A percentile compares a stretch with the other conserved stretches of the same genome.
These are phyloP conservation scores for Linnemannia zychae DNA, from an alignment of 192 early-diverging fungal species.

Conservation along the genomic window DNA sequence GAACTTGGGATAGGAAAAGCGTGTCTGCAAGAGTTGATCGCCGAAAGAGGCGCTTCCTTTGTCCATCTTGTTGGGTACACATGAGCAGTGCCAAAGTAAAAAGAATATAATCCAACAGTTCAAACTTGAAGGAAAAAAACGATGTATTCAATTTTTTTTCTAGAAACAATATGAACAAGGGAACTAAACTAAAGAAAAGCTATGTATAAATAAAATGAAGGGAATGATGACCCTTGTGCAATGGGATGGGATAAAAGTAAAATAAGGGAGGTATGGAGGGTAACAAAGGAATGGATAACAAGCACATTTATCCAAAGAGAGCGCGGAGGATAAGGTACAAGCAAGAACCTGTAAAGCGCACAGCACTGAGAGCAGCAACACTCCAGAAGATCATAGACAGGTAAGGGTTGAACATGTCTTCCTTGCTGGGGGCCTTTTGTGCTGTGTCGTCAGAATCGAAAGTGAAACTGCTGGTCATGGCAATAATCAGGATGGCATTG, in stretches of 20 bases:
- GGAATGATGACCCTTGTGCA: slow-evolving; percentile 6
- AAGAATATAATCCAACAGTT: too few relatives aligned
- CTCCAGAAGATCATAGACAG: slow-evolving; percentile 90
- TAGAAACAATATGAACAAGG: neutral
- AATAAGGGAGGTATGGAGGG: neutral
- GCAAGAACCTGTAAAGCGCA: slow-evolving; percentile 83
- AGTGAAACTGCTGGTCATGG: slow-evolving; percentile 69
- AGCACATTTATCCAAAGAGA: slow-evolving; percentile 67
- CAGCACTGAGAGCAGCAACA: slow-evolving; percentile 75
- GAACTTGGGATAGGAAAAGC: too few relatives aligned
- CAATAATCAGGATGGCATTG: slow-evolving; percentile 80
- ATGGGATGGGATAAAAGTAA: neutral
- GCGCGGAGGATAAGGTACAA: slow-evolving; percentile 77
- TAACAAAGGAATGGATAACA: neutral
- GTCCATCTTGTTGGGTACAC: too few relatives aligned
- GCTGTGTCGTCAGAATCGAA: neutral
- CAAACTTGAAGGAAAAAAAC: neutral
- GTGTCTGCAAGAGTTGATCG: too few relatives aligned
- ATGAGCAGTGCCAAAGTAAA: too few relatives aligned
- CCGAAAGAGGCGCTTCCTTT: too few relatives aligned
- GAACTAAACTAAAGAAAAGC: neutral
- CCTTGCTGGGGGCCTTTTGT: neutral
- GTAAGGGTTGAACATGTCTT: slow-evolving; percentile 78
- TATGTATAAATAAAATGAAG: slow-evolving; percentile 7
- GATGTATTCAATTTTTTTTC: neutral